These are phyloP conservation scores for Pisolithus thermaeus DNA, from an alignment of 1,284 basidiomycete genomes.

Conservation along the genomic window DNA sequence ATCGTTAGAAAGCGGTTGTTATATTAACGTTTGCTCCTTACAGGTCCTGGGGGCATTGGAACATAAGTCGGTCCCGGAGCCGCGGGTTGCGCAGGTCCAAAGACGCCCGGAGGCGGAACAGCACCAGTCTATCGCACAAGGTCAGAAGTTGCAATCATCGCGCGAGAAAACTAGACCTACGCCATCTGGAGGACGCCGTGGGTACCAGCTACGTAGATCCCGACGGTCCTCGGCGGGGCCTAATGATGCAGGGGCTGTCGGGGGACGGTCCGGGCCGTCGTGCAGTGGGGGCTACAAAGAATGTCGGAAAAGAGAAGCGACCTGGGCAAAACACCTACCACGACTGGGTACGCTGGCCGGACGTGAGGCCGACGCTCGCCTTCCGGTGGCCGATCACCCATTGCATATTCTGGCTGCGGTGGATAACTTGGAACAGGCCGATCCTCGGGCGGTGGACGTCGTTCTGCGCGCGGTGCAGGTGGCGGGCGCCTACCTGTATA, in stretches of 20 bases:
- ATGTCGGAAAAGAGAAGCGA: constrained; percentile 1
- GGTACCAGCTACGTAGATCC: constrained; percentile 22
- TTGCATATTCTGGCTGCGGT: constrained; percentile 4
- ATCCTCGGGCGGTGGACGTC: constrained; percentile 6
- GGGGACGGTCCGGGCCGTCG: constrained; percentile 15
- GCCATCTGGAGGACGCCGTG: constrained; percentile 4
- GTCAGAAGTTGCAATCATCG: background rate
- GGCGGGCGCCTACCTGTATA: background rate
- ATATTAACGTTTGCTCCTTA: constrained; percentile 14
- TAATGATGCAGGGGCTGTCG: constrained; percentile 19
- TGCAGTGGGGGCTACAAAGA: constrained; percentile 17
- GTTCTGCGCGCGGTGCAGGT: background rate
- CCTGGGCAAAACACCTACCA: constrained; percentile 13
- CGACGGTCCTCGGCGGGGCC: constrained; percentile 12
- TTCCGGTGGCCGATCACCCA: constrained; percentile 16
- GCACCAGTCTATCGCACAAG: constrained; percentile 14
- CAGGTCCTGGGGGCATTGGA: constrained; percentile 27
- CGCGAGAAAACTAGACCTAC: constrained; percentile 9
- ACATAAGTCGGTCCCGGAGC: constrained; percentile 22
- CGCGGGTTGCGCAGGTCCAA: constrained; percentile 12
- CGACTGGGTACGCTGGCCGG: constrained; percentile 15
- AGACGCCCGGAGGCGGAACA: constrained; percentile 24
- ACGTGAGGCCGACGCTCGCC: constrained; percentile 15
- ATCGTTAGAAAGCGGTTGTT: constrained; percentile 10
- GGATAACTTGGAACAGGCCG: constrained; percentile 7